Conservation (phyloP, 106 monocot genomes). For the Dioscorea alata region DNA sequence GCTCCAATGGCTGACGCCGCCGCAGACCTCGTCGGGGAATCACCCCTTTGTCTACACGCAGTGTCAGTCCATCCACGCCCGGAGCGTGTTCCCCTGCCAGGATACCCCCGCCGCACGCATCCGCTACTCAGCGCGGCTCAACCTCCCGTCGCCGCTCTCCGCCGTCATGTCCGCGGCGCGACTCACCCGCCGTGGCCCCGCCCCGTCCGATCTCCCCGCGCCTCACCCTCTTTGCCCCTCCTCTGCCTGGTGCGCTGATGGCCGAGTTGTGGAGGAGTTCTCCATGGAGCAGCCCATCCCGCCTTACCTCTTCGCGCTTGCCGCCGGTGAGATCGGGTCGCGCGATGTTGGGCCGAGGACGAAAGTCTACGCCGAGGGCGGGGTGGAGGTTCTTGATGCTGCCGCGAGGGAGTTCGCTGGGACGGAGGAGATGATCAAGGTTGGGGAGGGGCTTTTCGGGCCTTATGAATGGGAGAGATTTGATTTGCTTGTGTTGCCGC, state of each 20-base stretch:
- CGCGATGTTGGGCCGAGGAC: constrained; percentile 83
- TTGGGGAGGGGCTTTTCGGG: constrained; percentile 79
- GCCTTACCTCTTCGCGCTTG: constrained; percentile 87
- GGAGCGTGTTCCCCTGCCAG: constrained; percentile 97
- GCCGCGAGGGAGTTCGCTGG: constrained; percentile 85
- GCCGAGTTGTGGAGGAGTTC: constrained; percentile 77
- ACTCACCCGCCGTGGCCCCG: constrained; percentile 43
- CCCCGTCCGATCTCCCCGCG: constrained; percentile 15
- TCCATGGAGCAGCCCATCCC: constrained; percentile 81
- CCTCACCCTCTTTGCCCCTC: constrained; percentile 10
- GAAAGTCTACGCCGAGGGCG: constrained; percentile 71
- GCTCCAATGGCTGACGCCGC: constrained; percentile 82
- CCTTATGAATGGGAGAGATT: constrained; percentile 94
- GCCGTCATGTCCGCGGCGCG: constrained; percentile 76
- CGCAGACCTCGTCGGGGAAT: constrained; percentile 45
- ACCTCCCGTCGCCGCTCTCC: constrained; percentile 55
- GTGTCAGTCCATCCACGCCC: constrained; percentile 85
- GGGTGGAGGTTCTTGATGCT: constrained; percentile 39
- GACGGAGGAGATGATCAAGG: constrained; percentile 79
- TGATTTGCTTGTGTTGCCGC: constrained; percentile 78
- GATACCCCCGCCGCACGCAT: constrained; percentile 93
- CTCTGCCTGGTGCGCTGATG: constrained; percentile 54
- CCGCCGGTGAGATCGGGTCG: constrained; percentile 60
- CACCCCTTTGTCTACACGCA: constrained; percentile 89
- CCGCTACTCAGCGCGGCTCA: constrained; percentile 53